These are phyloP conservation scores for Anastatica hierochuntica DNA, from an alignment of 345 rosid genomes.

Conservation along the genomic window DNA sequence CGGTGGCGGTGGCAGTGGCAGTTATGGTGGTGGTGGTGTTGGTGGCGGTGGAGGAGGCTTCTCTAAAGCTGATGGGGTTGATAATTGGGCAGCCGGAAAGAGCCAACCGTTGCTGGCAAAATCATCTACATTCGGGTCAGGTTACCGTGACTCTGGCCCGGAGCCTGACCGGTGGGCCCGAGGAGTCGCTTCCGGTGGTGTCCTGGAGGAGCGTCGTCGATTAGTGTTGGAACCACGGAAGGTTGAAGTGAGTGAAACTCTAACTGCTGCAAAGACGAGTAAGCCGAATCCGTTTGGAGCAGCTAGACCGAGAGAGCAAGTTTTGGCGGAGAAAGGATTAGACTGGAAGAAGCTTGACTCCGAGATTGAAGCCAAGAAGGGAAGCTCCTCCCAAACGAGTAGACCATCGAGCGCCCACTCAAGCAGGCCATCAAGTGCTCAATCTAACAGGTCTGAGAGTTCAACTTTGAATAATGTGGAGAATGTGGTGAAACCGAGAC, in stretches of 20 bases:
- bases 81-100: constrained; percentile 66
- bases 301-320: constrained; percentile 90
- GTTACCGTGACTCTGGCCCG: constrained; percentile 44
- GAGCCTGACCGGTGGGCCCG: constrained; percentile 66
- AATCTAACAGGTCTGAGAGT: constrained; percentile 70
- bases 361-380: constrained; percentile 70
- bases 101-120: constrained; percentile 34
- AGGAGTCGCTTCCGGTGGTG: constrained; percentile 39
- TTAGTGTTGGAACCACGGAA: constrained; percentile 60
- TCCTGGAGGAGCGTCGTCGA: constrained; percentile 51
- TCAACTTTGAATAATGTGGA: constrained; percentile 47
- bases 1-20: constrained; percentile 15
- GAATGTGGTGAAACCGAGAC: constrained; percentile 58
- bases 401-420: constrained; percentile 87
- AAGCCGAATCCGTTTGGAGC: constrained; percentile 82
- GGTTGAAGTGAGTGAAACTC: constrained; percentile 35
- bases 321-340: constrained; percentile 85
- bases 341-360: constrained; percentile 82
- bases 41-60: constrained; percentile 33
- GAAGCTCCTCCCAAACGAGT: constrained; percentile 33
- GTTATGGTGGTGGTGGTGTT: background rate
- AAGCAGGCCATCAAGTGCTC: constrained; percentile 91
- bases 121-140: constrained; percentile 56
- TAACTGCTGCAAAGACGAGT: constrained; percentile 34
- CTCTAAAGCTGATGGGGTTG: constrained; percentile 80